Evolutionary conservation across 2,329 filamentous ascomycete genomes (phyloP).

Genomic region (Clathrospora elynae): DNA sequence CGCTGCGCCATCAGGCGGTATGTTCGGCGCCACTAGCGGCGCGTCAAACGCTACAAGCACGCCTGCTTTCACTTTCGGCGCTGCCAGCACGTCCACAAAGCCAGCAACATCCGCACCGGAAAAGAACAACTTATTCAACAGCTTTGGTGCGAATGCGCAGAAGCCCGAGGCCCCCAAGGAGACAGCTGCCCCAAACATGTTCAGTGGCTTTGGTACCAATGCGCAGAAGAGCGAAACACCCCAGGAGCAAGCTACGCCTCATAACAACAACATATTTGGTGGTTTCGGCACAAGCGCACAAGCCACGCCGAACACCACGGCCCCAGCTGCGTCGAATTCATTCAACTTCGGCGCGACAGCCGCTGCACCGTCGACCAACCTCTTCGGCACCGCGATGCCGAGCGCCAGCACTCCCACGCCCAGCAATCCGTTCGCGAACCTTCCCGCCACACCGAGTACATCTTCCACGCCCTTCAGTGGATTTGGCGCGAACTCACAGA

Average conservation of each 20-base stretch:
- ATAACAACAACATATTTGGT: constrained; percentile 22
- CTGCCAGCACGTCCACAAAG: constrained; percentile 18
- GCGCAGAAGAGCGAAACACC: constrained; percentile 12
- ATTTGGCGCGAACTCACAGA: constrained; percentile 16
- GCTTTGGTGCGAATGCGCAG: constrained; percentile 10
- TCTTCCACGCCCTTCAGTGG: constrained; percentile 12
- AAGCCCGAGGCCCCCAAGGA: constrained; percentile 7
- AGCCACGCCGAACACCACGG: constrained; percentile 13
- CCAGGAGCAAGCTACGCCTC: constrained; percentile 13
- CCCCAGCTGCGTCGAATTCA: constrained; percentile 15
- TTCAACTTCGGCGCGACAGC: constrained; percentile 27
- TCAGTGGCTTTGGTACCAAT: constrained; percentile 20
- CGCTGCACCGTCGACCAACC: constrained; percentile 17
- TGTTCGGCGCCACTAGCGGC: constrained; percentile 22
- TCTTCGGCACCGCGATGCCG: constrained; percentile 18
- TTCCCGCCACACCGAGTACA: constrained; percentile 14
- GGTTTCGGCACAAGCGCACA: constrained; percentile 19
- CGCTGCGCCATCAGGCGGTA: constrained; percentile 17
- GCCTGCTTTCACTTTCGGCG: constrained; percentile 25
- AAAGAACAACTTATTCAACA: constrained; percentile 17
- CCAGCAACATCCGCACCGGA: constrained; percentile 20
- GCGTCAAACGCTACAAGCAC: constrained; percentile 20
- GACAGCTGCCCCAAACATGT: constrained; percentile 18
- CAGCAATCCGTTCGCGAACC: constrained; percentile 23
- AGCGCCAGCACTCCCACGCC: constrained; percentile 13